Percentiles rank a stretch among this genome's conserved stretches.
phyloP scores from a whole-genome alignment of 2,329 filamentous ascomycete species.

The Aspergillus costaricaensis region DNA sequence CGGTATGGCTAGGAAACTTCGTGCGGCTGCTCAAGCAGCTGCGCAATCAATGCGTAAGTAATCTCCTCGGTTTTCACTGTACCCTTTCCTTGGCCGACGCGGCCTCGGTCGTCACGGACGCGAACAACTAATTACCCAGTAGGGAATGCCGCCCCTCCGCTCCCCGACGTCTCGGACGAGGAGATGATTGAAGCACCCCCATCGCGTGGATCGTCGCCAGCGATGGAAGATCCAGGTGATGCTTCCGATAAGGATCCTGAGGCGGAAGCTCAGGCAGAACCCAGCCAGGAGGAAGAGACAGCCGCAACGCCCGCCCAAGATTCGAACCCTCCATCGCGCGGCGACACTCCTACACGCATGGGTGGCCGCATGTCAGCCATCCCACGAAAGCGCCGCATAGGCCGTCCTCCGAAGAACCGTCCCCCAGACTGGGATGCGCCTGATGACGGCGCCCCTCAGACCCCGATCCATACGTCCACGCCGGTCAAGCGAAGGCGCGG shows the following conservation, averaged over 20 bases:
- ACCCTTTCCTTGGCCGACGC: neutral
- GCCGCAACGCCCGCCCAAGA: constrained; percentile 42
- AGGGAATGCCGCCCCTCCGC: constrained; percentile 46
- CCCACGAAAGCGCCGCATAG: constrained; percentile 71
- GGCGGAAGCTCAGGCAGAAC: constrained; percentile 32
- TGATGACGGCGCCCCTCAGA: constrained; percentile 52
- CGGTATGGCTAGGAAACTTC: constrained; percentile 47
- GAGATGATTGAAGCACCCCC: constrained; percentile 45
- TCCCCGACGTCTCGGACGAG: constrained; percentile 49
- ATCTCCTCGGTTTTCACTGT: neutral
- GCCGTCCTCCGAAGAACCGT: constrained; percentile 80
- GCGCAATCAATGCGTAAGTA: constrained; percentile 48
- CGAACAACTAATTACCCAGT: constrained; percentile 21
- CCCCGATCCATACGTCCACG: constrained; percentile 48
- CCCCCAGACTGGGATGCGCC: constrained; percentile 73
- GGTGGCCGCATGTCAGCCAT: constrained; percentile 57
- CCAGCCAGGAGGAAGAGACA: constrained; percentile 49
- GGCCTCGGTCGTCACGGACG: constrained; percentile 7
- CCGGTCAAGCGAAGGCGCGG: constrained; percentile 62
- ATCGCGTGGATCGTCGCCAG: constrained; percentile 35
- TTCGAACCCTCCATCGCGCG: constrained; percentile 48
- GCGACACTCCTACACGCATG: constrained; percentile 55
- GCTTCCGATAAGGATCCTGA: constrained; percentile 28
- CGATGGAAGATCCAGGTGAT: constrained; percentile 38
- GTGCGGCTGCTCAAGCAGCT: constrained; percentile 50